Evolutionary conservation across 768 basidiomycete genomes (phyloP), one percentile per base, ranked within the genome.

Genomic region (Suillus subluteus): DNA sequence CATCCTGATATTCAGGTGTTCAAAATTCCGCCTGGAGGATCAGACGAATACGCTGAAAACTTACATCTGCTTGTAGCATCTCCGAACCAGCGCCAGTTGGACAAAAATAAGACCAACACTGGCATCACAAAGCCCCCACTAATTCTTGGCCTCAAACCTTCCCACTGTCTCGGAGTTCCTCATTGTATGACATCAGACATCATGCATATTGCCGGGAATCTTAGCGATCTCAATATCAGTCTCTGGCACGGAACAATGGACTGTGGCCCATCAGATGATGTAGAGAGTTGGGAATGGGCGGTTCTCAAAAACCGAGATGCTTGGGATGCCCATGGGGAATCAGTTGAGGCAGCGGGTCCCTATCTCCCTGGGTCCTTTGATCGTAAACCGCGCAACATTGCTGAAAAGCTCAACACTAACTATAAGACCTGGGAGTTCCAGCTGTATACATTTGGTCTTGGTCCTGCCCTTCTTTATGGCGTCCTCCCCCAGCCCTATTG

Each of bases 1-100:
- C 79, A 80, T 62, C 32, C 16, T 4, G 78, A 81, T 64, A 62
- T 79, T 23, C 58, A 75, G 32, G 35, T 76, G 23, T 64, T 67
- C 16, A 41, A 64, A 52, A 58, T 62, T 59, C 67, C 50, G 4
- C 64, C 9, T 16, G 62, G 67, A 23, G 16, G 64, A 23, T 43
- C 52, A 5, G 23, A 41, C 3, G 62, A 71, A 4, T 72, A 41
- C 13, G 6, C 43, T 23, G 69, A 67, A 5, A 59, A 38, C 38
- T 40, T 18, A 32, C 30, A 32, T 32, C 30, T 32, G 30, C 30
- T 32, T 32, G 30, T 32, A 32, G 30, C 30, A 32, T 32, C 30
- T 32, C 30, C 30, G 30, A 32, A 32, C 30, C 26, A 68, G 7
- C 62, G 66, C 2, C 46, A 78, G 12, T 81, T 75, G 59, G 58